Conservation (phyloP, 129 eudicot genomes). For the Flaveria bidentis region DNA sequence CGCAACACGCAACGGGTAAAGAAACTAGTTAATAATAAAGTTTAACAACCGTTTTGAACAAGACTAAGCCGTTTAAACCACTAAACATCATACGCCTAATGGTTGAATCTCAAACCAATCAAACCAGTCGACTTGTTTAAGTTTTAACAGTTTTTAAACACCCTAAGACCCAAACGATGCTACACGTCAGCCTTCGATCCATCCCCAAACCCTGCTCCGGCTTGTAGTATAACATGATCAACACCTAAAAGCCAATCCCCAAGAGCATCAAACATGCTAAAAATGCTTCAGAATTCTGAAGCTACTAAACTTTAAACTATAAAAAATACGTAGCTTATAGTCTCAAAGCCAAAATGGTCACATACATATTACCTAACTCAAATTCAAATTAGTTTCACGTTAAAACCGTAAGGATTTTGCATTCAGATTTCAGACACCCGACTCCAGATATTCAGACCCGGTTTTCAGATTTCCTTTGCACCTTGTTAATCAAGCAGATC, state of each 20-base stretch:
- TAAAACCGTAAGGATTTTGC: background rate
- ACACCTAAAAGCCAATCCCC: background rate
- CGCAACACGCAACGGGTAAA: too few relatives aligned
- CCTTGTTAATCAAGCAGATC: constrained; percentile 65
- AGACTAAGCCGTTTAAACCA: too few relatives aligned
- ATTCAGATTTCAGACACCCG: background rate
- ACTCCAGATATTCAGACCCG: background rate
- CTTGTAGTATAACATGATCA: background rate
- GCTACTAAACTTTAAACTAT: constrained; percentile 3
- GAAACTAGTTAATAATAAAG: too few relatives aligned
- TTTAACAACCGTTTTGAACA: too few relatives aligned
- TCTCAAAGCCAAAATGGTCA: background rate
- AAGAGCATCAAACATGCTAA: constrained; percentile 2
- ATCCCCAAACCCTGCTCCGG: constrained; percentile 1
- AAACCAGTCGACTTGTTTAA: too few relatives aligned
- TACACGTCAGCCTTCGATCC: background rate
- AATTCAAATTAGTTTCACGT: too few relatives aligned
- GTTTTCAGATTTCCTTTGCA: background rate
- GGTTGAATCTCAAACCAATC: too few relatives aligned
- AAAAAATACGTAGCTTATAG: background rate
- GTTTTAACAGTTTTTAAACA: too few relatives aligned
- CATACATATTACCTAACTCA: background rate
- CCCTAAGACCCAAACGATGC: background rate
- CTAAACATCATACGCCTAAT: too few relatives aligned
- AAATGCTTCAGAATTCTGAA: background rate